Evolutionary conservation across 2,329 filamentous ascomycete species (phyloP), one percentile per base, ranked within the genome.

Genomic region (Elsinoe australis): DNA sequence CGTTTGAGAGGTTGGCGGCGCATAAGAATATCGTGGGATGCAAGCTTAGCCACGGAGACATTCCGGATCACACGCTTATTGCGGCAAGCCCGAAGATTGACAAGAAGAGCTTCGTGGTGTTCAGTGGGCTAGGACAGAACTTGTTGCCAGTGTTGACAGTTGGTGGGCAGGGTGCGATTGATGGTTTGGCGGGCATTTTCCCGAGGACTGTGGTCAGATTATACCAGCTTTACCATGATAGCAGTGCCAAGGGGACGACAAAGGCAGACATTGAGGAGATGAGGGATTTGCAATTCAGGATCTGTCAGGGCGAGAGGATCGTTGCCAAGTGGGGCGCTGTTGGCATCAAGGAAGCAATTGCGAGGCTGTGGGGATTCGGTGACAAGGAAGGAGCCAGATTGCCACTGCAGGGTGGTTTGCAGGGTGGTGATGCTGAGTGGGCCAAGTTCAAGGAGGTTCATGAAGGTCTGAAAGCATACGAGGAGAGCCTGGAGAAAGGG

Each of bases 1-100:
- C 78, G 0, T 80, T 78, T 58, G 76, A 68, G 56, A 64, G 67
- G 55, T 75, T 84, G 19, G 71, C 80, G 5, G 66, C 71, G 48
- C 80, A 83, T 59, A 71, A 76, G 22, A 83, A 83, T 58, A 82
- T 83, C 50, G 79, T 83, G 3, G 80, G 80, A 44, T 81, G 77
- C 65, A 84, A 84, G 65, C 74, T 84, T 55, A 83, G 79, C 0
- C 80, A 84, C 60, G 79, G 78, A 44, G 78, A 82, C 59, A 71
- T 83, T 38, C 80, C 78, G n/a, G 71, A 75, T 55, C 79, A 82
- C 59, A 70, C 74, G 3, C 75, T 82, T 60, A 74, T 83, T 50
- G 77, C 76, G 3, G 69, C 73, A 3, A 75, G 73, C 55, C 79
- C 79, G 0, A 60, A 68, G 39, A 80, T 83, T 58, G 75, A 82